A percentile compares a stretch with the other conserved stretches of the same genome.
These are phyloP conservation scores for Nasturtium officinale DNA, from an alignment of 345 rosid species.

Conservation along the genomic window DNA sequence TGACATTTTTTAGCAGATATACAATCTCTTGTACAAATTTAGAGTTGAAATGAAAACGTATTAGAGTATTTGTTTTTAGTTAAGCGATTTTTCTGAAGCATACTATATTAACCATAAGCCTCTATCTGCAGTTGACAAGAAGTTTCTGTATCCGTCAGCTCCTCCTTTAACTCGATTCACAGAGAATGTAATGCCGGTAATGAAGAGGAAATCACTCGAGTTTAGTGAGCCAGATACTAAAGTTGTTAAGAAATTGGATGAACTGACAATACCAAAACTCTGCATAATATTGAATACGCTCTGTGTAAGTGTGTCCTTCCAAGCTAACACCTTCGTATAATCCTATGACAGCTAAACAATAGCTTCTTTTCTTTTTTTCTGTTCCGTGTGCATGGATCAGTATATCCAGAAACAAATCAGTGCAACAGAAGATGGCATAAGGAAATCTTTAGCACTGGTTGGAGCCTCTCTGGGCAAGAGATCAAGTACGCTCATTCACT, in stretches of 20 bases:
- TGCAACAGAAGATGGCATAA: slow-evolving; percentile 71
- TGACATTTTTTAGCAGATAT: background rate
- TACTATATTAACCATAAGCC: slow-evolving; percentile 32
- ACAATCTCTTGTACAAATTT: background rate
- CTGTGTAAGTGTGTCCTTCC: slow-evolving; percentile 56
- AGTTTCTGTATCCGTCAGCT: slow-evolving; percentile 68
- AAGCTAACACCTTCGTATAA: slow-evolving; percentile 21
- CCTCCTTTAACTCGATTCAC: slow-evolving; percentile 94
- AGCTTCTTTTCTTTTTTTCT: background rate
- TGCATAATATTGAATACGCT: slow-evolving; percentile 90
- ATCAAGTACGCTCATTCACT: slow-evolving; percentile 37
- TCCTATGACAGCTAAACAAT: background rate
- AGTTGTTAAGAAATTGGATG: slow-evolving; percentile 56
- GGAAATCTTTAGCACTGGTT: slow-evolving; percentile 70
- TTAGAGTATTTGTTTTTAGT: background rate
- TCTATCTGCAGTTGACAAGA: slow-evolving; percentile 75
- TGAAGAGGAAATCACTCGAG: slow-evolving; percentile 65
- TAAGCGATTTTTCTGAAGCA: slow-evolving; percentile 1
- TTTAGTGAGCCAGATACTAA: slow-evolving; percentile 53
- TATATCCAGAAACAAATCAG: slow-evolving; percentile 75
- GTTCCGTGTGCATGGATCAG: slow-evolving; percentile 50
- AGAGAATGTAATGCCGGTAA: slow-evolving; percentile 61
- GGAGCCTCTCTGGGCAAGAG: slow-evolving; percentile 45
- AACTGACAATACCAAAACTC: slow-evolving; percentile 71
- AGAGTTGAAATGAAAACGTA: background rate